A percentile compares a stretch with the other conserved stretches of the same genome.
These are phyloP conservation scores for Lithohypha guttulata DNA, from an alignment of 2,329 filamentous ascomycete species.

Conservation along the genomic window DNA sequence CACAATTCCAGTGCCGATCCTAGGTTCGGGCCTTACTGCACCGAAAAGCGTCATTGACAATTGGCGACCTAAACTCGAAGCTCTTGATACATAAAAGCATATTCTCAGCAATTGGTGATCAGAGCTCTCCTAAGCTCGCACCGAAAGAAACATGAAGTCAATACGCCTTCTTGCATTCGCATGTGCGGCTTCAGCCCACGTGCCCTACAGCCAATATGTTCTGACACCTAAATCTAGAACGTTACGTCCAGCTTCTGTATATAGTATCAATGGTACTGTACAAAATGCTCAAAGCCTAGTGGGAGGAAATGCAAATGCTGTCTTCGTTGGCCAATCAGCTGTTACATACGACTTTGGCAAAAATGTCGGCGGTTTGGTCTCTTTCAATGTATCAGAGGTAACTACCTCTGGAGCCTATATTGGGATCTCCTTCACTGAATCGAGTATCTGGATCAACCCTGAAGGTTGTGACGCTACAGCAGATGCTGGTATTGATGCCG, in stretches of 20 bases:
- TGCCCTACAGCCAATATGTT: slow-evolving; percentile 28
- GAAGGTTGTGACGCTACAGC: slow-evolving; percentile 37
- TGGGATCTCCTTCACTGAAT: slow-evolving; percentile 32
- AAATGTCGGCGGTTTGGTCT: slow-evolving; percentile 32
- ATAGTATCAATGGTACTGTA: slow-evolving; percentile 26
- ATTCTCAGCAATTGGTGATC: no score
- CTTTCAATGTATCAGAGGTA: slow-evolving; percentile 23
- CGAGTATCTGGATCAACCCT: slow-evolving; percentile 39
- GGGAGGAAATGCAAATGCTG: slow-evolving; percentile 2
- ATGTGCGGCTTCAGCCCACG: slow-evolving; percentile 1
- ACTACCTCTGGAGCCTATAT: slow-evolving; percentile 25
- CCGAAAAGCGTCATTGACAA: no score
- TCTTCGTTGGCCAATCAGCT: slow-evolving; percentile 25
- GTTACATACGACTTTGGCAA: slow-evolving; percentile 32
- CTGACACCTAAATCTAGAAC: slow-evolving; percentile 25
- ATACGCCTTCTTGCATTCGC: no score
- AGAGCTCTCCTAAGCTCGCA: no score
- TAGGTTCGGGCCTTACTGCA: no score
- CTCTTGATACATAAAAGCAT: no score
- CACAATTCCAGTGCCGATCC: no score
- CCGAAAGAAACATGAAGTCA: no score
- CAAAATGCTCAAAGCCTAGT: slow-evolving; percentile 19
- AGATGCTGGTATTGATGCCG: slow-evolving; percentile 37
- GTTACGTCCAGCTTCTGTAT: slow-evolving; percentile 21
- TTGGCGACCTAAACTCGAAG: no score